Evolutionary conservation across 1,284 basidiomycete species (phyloP), one percentile per base, ranked within the genome.

Genomic region (Austroboletus niveus): DNA sequence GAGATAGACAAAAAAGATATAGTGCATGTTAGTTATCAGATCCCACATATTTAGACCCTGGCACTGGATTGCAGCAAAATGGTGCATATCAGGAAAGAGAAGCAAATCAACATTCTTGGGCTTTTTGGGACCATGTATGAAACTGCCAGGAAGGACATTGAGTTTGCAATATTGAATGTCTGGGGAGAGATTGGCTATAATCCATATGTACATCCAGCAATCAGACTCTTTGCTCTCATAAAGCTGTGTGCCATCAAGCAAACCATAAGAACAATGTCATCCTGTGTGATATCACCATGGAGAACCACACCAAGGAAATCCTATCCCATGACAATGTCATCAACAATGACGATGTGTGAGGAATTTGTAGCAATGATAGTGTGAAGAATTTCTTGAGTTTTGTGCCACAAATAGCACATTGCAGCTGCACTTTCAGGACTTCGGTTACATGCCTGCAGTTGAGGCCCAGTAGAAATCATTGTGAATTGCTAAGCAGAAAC

Each of bases 401-500:
- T 1, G 11, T 48, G 5, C 20, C 31, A 1, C 2, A 48, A 31
- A 2, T 48, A 48, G 2, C n/a, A 15, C 43, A 50, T 50, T 4
- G 32, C 24, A 10, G 1, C 8, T 2, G 43, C 24, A 17, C 56
- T 57, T 12, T 70, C 48, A 0, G 51, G 48, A 17, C 42, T 5
- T 14, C 27, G 4, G 24, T 31, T 30, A 27, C 2, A 27, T 39
- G 41, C 70, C 44, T 43, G 42, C 11, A 49, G 14, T 1, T 49
- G 42, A 1, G 9, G 36, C 11, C 42, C 22, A 2, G 47, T 10
- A 0, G 69, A 70, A 17, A 76, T 61, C 0, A 67, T 72, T 7
- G 56, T 57, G 50, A 72, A 74, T 6, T 64, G 54, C 27, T 63
- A 58, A 1, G 46, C 50, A 0, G 67, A 47, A 3, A 57, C 44